phyloP scores from a whole-genome alignment of 1,284 basidiomycete species.

The Rhodotorula sp. region DNA sequence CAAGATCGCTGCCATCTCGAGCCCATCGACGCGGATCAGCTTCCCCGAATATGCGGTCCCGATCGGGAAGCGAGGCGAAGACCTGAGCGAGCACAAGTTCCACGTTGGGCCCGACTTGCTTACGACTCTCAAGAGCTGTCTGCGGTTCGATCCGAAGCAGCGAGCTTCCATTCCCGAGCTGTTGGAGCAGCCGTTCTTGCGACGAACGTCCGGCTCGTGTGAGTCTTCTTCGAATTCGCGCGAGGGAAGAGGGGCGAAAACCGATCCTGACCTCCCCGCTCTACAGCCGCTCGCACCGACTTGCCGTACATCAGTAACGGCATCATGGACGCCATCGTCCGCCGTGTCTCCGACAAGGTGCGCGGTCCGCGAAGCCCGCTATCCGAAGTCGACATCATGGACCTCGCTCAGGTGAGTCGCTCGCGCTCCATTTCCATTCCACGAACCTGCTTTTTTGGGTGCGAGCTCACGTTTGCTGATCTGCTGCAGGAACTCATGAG shows the following conservation, averaged over 20 bases:
- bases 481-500: slow-evolving; percentile 6
- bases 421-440: background rate
- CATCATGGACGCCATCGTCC: slow-evolving; percentile 27
- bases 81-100: slow-evolving; percentile 62
- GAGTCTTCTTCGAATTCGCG: background rate
- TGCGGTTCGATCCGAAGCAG: slow-evolving; percentile 69
- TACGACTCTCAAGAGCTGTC: slow-evolving; percentile 68
- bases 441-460: background rate
- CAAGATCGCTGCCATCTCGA: slow-evolving; percentile 84
- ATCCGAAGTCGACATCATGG: slow-evolving; percentile 11
- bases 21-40: slow-evolving; percentile 66
- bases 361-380: slow-evolving; percentile 6
- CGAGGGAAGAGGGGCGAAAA: background rate
- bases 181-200: slow-evolving; percentile 42
- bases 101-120: slow-evolving; percentile 68
- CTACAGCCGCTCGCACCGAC: background rate
- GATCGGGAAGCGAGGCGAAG: slow-evolving; percentile 58
- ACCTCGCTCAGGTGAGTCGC: slow-evolving; percentile 12
- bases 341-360: slow-evolving; percentile 28
- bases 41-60: slow-evolving; percentile 68
- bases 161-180: slow-evolving; percentile 73
- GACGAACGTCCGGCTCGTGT: slow-evolving; percentile 20
- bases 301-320: slow-evolving; percentile 20
- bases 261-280: background rate
- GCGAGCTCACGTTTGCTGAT: background rate